Base-by-base conservation (phyloP, 164 flowering plant species). In the Liquidambar formosana region DNA sequence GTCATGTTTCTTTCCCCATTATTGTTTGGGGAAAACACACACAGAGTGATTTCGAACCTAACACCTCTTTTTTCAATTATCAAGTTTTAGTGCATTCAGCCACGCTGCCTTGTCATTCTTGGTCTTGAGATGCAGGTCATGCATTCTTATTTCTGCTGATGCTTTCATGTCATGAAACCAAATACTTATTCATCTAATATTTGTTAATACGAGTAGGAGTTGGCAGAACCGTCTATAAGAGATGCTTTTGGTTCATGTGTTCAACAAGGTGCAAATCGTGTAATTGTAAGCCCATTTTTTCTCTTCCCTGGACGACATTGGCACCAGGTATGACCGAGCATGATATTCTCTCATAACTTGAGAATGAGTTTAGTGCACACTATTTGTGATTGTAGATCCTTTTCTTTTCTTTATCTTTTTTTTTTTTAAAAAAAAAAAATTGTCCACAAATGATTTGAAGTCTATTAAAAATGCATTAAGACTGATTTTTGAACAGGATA, bases 221-320 rank as follows among this genome's bases (percentile, higher is more conserved):
- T 94, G 75, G 97, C 97, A 61, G 84, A 83, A 59, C 98, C 98
- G 69, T 87, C 98, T 8, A 94, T 91, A 65, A 80, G 62, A 71
- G 89, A 80, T 74, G 93, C 98, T 68, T 94, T 89, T 66, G 59
- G 59, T 76, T 78, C 64, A 23, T 94, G 98, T 61, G 87, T 94
- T 70, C 83, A 80, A 70, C 82, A 84, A 83, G 98, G 98, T 53
- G 98, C 91, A 16, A 72, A 67, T 26, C 88, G 93, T 52, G 84
- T 93, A 11, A 89, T 89, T 60, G 80, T 93, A n/a, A 93, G 94
- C 84, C 99, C 98, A 10, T 95, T 87, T 73, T 95, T 93, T 75
- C 93, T 95, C 71, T 89, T 84, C 61, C 99, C 99, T 19, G 99
- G 99, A 66, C 79, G 98, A 44, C 99, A 95, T 67, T 95, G 99